phyloP scores from a whole-genome alignment of 257 asterid species.

The Ajuga chamaepitys region DNA sequence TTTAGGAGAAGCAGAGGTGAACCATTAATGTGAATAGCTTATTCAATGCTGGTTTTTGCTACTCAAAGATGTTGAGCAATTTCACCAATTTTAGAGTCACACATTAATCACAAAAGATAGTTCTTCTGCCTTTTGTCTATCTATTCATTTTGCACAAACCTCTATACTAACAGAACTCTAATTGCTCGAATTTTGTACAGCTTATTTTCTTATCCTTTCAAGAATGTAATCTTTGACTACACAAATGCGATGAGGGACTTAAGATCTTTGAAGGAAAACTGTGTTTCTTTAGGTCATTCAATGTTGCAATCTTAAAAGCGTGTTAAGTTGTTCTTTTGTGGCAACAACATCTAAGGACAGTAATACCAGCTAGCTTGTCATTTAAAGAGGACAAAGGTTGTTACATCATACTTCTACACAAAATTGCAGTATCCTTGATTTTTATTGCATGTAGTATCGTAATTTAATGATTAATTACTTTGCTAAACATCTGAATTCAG shows the following conservation, averaged over 20 bases:
- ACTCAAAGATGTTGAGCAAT: not conserved
- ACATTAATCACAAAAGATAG: not conserved
- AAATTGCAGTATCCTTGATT: constrained; percentile 7
- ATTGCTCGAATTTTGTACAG: constrained; percentile 43
- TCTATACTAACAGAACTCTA: constrained; percentile 19
- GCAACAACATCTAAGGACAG: constrained; percentile 62
- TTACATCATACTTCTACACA: constrained; percentile 19
- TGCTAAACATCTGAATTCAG: constrained; percentile 32
- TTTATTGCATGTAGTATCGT: not conserved
- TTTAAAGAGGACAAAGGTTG: constrained; percentile 83
- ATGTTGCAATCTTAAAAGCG: not conserved
- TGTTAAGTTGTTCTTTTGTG: constrained; percentile 18
- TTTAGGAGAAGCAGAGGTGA: constrained; percentile 1
- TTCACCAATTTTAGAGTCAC: not conserved
- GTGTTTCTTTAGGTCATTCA: not conserved
- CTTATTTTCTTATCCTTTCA: constrained; percentile 73
- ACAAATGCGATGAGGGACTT: constrained; percentile 63
- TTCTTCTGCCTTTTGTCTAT: not conserved
- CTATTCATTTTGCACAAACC: not conserved
- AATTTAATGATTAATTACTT: not conserved
- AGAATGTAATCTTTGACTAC: constrained; percentile 60
- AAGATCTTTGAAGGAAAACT: constrained; percentile 58
- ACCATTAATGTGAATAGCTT: not conserved
- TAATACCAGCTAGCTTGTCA: constrained; percentile 66
- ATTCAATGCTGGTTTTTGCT: too few species aligned